Base-by-base conservation (phyloP, 345 rosid genomes). In the Rubroshorea leprosula region DNA sequence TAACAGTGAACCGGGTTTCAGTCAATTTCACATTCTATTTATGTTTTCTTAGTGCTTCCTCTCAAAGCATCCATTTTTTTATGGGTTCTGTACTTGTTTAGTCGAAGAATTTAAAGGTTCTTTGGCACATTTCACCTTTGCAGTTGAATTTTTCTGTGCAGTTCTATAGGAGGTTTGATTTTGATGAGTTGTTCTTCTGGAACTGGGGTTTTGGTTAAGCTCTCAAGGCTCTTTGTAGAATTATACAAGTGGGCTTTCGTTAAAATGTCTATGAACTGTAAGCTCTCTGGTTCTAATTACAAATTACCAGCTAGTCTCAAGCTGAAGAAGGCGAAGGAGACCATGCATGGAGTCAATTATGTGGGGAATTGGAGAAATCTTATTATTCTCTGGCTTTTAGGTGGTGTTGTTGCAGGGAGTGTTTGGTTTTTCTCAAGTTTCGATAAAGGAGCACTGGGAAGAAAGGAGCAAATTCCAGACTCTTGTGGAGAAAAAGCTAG, bases 241-340 rank as follows among this genome's bases (percentile, higher is more conserved):
- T 25, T 63, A 44, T 70, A 65, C 17, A 64, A 60, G 68, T 71
- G 69, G 76, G 65, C 45, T 58, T 65, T 65, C 62, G 62, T 70
- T 49, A 64, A 67, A 58, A 85, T 87, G 97, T 72, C 81, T 58
- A 68, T 72, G 51, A 77, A 77, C 68, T 62, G 74, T 64, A 71
- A 78, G 71, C 69, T 74, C 22, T 71, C 76, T 55, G 75, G 75
- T 55, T 67, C 70, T 19, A 78, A 64, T 70, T 70, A 78, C 48
- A 66, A 67, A 60, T 46, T 70, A 16, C 70, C 76, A 20, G 65
- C 70, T 24, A 72, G 55, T 72, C 60, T 50, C 56, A 77, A 66
- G 74, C 26, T 73, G 59, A 77, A 63, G 78, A 82, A 74, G 72
- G 74, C 58, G 11, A 61, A 80, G 31, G 83, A 80, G 49, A 49